Conservation (phyloP, 805 yeast genomes). For the Pichia scutulata region DNA sequence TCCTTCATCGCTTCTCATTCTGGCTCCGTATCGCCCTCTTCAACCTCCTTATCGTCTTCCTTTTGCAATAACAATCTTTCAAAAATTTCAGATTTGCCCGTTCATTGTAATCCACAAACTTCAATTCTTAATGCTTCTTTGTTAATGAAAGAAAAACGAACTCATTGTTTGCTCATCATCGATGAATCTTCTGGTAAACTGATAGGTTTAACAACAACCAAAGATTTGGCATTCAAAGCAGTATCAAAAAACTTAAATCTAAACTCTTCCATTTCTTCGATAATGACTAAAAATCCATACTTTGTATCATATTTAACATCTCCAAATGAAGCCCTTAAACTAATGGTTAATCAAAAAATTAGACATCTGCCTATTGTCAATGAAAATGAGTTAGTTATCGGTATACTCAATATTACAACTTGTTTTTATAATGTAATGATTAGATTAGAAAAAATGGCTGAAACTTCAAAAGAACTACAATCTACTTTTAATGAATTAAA, state of each 20-base stretch:
- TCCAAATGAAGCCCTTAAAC: constrained; percentile 34
- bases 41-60: neutral
- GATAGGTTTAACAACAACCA: constrained; percentile 38
- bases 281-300: constrained; percentile 35
- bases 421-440: constrained; percentile 42
- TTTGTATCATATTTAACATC: constrained; percentile 31
- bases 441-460: constrained; percentile 33
- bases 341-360: constrained; percentile 35
- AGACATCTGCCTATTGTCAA: constrained; percentile 38
- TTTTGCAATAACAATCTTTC: neutral
- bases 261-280: constrained; percentile 25
- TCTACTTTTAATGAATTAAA: constrained; percentile 24
- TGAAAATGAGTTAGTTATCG: constrained; percentile 30
- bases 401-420: constrained; percentile 38
- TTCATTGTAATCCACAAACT: constrained; percentile 29
- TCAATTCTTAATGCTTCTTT: constrained; percentile 28
- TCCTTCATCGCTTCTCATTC: neutral
- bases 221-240: constrained; percentile 39
- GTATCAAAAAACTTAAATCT: constrained; percentile 24
- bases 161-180: constrained; percentile 36
- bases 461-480: constrained; percentile 30
- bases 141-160: constrained; percentile 31
- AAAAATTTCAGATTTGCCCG: constrained; percentile 31
- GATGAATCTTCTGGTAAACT: constrained; percentile 21
- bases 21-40: neutral